Conservation (phyloP, 73 alveolate species). For the Paraurostyla sp. region DNA sequence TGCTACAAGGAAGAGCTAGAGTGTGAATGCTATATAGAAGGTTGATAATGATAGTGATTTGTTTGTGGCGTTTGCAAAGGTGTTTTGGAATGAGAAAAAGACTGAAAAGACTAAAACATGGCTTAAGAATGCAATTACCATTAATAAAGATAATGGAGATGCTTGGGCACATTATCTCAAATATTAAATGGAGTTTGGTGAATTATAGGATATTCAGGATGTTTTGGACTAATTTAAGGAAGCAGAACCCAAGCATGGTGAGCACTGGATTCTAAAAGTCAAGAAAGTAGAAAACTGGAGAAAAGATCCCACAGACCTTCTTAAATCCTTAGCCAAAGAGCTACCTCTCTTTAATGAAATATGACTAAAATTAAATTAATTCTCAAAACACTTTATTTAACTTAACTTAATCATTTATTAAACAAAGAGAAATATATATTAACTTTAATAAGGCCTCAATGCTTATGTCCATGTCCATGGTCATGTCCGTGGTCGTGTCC, state of each 20-base stretch:
- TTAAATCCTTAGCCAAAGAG: background rate
- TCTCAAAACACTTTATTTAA: too few species aligned
- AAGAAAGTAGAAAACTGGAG: constrained; percentile 73
- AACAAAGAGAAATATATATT: background rate
- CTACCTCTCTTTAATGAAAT: constrained; percentile 14
- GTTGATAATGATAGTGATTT: constrained; percentile 79
- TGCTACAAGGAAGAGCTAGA: constrained; percentile 78
- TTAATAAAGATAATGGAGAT: constrained; percentile 82
- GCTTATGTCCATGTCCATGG: background rate
- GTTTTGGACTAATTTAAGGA: constrained; percentile 29
- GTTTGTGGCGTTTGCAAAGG: constrained; percentile 75
- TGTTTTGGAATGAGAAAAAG: constrained; percentile 83
- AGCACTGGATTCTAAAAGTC: constrained; percentile 40
- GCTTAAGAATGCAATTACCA: constrained; percentile 78
- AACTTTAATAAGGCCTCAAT: background rate
- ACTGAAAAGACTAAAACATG: constrained; percentile 84
- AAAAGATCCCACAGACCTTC: background rate
- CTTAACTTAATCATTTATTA: background rate
- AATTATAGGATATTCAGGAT: background rate
- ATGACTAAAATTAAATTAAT: background rate
- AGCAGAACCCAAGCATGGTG: constrained; percentile 75
- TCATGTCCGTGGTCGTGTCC: constrained; percentile 42
- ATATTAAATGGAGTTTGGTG: constrained; percentile 60
- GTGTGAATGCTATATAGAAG: constrained; percentile 75
- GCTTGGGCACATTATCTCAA: constrained; percentile 82